These are phyloP conservation scores for Phytophthora uliginosa DNA, from an alignment of 352 stramenopile genomes.

Conservation along the genomic window DNA sequence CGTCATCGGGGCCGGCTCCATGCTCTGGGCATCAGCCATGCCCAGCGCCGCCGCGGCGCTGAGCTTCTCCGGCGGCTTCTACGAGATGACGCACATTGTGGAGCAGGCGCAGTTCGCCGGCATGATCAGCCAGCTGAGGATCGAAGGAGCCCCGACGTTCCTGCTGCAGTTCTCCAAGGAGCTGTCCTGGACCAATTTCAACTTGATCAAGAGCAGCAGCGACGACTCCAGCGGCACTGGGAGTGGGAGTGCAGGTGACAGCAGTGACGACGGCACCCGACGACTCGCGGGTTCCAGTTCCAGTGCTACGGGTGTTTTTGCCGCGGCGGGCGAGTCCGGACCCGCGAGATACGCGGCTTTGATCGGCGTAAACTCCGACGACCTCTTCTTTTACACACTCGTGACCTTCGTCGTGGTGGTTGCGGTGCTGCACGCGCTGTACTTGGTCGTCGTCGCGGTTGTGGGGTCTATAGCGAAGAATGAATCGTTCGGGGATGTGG, in stretches of 20 bases:
- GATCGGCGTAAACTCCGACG: slow-evolving; percentile 66
- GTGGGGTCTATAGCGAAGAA: slow-evolving; percentile 64
- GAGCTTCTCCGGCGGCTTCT: slow-evolving; percentile 78
- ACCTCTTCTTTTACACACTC: slow-evolving; percentile 89
- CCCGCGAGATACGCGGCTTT: slow-evolving; percentile 76
- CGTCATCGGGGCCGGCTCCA: slow-evolving; percentile 61
- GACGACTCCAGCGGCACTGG: slow-evolving; percentile 14
- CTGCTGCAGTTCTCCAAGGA: slow-evolving; percentile 86
- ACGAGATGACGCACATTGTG: slow-evolving; percentile 90
- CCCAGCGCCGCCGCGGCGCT: slow-evolving; percentile 69
- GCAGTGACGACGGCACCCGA: slow-evolving; percentile 22
- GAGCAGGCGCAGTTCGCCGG: slow-evolving; percentile 89
- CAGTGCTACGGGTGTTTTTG: slow-evolving; percentile 36
- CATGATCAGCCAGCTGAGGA: slow-evolving; percentile 86
- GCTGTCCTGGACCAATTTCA: slow-evolving; percentile 90
- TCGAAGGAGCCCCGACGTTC: slow-evolving; percentile 80
- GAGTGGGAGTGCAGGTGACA: not conserved
- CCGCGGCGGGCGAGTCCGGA: slow-evolving; percentile 58
- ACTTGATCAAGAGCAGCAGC: slow-evolving; percentile 68
- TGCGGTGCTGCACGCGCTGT: slow-evolving; percentile 69
- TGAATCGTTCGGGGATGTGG: slow-evolving; percentile 64
- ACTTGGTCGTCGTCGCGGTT: slow-evolving; percentile 66
- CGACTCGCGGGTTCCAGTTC: slow-evolving; percentile 44
- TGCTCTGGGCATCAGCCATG: slow-evolving; percentile 79
- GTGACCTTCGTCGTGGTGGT: slow-evolving; percentile 69